Evolutionary conservation across 1,139 yeast species (phyloP).

Genomic region (Meyerozyma elateridarum): DNA sequence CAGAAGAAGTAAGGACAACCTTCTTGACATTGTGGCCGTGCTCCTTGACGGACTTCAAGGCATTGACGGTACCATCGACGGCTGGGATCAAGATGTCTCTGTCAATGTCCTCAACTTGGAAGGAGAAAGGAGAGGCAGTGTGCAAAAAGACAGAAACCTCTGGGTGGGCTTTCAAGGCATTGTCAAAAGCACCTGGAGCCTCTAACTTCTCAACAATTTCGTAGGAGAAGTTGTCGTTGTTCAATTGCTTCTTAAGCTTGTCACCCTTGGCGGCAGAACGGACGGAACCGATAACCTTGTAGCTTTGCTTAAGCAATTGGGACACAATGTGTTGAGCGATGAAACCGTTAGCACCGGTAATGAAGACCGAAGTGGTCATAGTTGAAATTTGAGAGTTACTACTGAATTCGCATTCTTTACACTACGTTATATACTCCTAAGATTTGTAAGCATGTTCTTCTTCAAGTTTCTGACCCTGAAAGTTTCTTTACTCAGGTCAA

Average conservation of each 20-base stretch:
- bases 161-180: constrained; percentile 42
- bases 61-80: constrained; percentile 43
- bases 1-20: constrained; percentile 6
- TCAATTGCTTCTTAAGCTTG: constrained; percentile 27
- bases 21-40: constrained; percentile 16
- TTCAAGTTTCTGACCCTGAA: too few relatives aligned
- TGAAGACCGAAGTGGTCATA: constrained; percentile 20
- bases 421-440: too few relatives aligned
- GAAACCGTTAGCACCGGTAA: constrained; percentile 39
- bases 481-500: too few relatives aligned
- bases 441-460: too few relatives aligned
- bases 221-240: constrained; percentile 30
- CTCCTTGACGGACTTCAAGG: constrained; percentile 29
- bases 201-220: constrained; percentile 53
- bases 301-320: constrained; percentile 30
- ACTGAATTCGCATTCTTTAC: too few relatives aligned
- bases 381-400: too few relatives aligned
- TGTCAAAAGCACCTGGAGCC: constrained; percentile 47
- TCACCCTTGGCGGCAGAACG: constrained; percentile 50
- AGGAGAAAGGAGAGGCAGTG: constrained; percentile 52
- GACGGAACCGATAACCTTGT: constrained; percentile 56
- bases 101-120: constrained; percentile 26
- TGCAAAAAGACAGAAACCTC: constrained; percentile 53
- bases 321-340: constrained; percentile 33
- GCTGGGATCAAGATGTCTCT: constrained; percentile 48